Conservation (phyloP, 2,329 filamentous ascomycete genomes). For the Nigrospora oryzae region DNA sequence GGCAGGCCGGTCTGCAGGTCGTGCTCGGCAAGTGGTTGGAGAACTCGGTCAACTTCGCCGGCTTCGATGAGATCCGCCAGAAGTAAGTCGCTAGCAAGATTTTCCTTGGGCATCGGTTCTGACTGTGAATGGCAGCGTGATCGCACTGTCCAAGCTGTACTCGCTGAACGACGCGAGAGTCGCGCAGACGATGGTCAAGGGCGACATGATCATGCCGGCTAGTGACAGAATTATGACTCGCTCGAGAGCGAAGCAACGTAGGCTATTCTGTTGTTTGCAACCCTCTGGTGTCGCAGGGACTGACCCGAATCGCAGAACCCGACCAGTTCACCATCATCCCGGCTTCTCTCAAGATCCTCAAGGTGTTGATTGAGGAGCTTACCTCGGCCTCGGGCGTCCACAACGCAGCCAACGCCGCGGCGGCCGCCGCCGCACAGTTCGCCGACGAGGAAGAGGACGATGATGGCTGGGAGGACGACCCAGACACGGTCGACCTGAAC, state of each 20-base stretch:
- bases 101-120: slow-evolving; percentile 11
- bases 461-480: slow-evolving; percentile 85
- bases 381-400: slow-evolving; percentile 66
- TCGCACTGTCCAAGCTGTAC: slow-evolving; percentile 87
- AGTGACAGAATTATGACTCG: slow-evolving; percentile 88
- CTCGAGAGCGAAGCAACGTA: slow-evolving; percentile 78
- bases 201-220: slow-evolving; percentile 75
- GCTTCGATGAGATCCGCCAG: slow-evolving; percentile 93
- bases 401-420: slow-evolving; percentile 41
- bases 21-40: slow-evolving; percentile 95
- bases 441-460: slow-evolving; percentile 60
- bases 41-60: slow-evolving; percentile 94
- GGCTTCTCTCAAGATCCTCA: slow-evolving; percentile 89
- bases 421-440: slow-evolving; percentile 51
- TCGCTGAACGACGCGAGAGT: slow-evolving; percentile 76
- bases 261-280: slow-evolving; percentile 17
- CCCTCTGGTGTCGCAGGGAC: slow-evolving; percentile 8
- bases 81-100: slow-evolving; percentile 54
- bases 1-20: slow-evolving; percentile 75
- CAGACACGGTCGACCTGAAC: slow-evolving; percentile 68
- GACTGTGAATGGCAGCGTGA: slow-evolving; percentile 51
- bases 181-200: slow-evolving; percentile 74
- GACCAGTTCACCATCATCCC: slow-evolving; percentile 84
- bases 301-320: slow-evolving; percentile 50
- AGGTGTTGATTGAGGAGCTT: slow-evolving; percentile 89